These are phyloP conservation scores for Phytophthora uliginosa DNA, from an alignment of 352 stramenopile genomes.

Conservation along the genomic window DNA sequence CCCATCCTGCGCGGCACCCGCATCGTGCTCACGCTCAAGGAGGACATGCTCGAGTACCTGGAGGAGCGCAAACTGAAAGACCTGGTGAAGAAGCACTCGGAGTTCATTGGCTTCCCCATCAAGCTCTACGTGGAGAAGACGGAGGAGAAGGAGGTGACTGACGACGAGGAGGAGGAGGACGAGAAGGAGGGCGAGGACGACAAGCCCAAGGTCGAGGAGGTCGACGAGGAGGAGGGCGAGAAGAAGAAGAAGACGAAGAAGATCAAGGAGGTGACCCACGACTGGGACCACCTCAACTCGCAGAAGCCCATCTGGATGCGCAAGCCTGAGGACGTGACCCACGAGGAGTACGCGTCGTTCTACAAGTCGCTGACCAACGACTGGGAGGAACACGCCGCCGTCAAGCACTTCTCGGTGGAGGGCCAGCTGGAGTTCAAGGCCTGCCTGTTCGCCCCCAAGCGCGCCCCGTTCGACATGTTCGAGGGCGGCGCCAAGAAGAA, in stretches of 20 bases:
- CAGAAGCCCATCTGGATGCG: constrained; percentile 99
- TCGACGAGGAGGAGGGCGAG: constrained; percentile 96
- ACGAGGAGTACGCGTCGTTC: constrained; percentile 99
- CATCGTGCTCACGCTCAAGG: constrained; percentile 99
- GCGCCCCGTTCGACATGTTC: constrained; percentile 99
- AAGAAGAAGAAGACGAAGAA: constrained; percentile 99
- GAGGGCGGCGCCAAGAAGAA: constrained; percentile 99
- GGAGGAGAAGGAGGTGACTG: constrained; percentile 99
- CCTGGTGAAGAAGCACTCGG: constrained; percentile 99
- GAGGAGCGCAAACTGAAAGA: constrained; percentile 99
- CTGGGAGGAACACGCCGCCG: constrained; percentile 98
- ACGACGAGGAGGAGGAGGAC: constrained; percentile 99
- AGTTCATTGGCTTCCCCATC: constrained; percentile 99
- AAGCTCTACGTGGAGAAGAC: constrained; percentile 99
- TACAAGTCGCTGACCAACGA: constrained; percentile 99
- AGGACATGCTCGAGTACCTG: constrained; percentile 99
- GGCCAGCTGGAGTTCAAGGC: constrained; percentile 99
- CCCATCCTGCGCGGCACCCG: constrained; percentile 94
- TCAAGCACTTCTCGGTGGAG: constrained; percentile 99
- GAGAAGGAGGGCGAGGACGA: constrained; percentile 95
- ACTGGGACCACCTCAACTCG: constrained; percentile 99
- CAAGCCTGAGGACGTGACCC: constrained; percentile 99
- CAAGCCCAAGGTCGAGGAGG: constrained; percentile 98
- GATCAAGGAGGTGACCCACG: constrained; percentile 98
- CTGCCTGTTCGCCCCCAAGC: constrained; percentile 98